Evolutionary conservation across 192 early-diverging fungal species (phyloP).

Genomic region (Coemansia sp.): DNA sequence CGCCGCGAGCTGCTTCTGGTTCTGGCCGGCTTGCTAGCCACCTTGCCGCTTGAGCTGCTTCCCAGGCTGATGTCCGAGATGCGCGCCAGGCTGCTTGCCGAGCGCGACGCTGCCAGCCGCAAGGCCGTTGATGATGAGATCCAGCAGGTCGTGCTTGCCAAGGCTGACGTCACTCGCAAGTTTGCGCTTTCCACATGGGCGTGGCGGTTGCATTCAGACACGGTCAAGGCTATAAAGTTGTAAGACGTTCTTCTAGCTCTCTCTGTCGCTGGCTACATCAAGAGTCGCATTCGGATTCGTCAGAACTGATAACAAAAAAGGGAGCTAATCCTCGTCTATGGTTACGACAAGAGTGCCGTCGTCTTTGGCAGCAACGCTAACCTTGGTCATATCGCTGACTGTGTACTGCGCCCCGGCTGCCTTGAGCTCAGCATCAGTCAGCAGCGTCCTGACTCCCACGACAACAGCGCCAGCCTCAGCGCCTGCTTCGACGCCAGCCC

Average conservation of each 20-base stretch:
- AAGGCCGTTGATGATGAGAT: slow-evolving; percentile 3
- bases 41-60: slow-evolving; percentile 25
- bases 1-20: slow-evolving; percentile 32
- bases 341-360: slow-evolving; percentile 12
- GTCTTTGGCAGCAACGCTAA: not conserved
- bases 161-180: slow-evolving; percentile 27
- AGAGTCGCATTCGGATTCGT: too few species aligned
- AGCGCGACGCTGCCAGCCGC: slow-evolving; percentile 3
- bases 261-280: too few species aligned
- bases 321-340: slow-evolving; percentile 14
- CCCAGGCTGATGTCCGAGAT: slow-evolving; percentile 23
- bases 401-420: slow-evolving; percentile 30
- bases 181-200: slow-evolving; percentile 32
- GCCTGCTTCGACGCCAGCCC: slow-evolving; percentile 21
- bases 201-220: slow-evolving; percentile 25
- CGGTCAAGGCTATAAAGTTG: not conserved
- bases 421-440: slow-evolving; percentile 19
- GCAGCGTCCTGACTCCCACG: slow-evolving; percentile 22
- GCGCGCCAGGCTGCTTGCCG: not conserved
- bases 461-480: slow-evolving; percentile 16
- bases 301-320: not conserved
- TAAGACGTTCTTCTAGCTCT: too few species aligned
- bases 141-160: slow-evolving; percentile 15
- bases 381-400: slow-evolving; percentile 36
- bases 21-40: slow-evolving; percentile 12